Percentiles rank a stretch among this genome's conserved stretches.
phyloP scores from a whole-genome alignment of 1,284 basidiomycete genomes.

The Leccinum huronense region DNA sequence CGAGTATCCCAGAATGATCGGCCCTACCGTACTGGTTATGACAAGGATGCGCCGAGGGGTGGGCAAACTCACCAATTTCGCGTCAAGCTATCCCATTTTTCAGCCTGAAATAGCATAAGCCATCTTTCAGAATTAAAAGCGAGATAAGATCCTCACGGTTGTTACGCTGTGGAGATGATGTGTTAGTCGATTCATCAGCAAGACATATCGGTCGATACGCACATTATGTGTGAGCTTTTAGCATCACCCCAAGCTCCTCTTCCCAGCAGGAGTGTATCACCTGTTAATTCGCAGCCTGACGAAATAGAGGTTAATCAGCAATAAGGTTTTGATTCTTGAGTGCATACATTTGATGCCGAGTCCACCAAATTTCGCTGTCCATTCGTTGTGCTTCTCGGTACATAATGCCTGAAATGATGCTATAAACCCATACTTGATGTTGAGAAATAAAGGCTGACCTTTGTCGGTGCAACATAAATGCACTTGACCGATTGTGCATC shows the following conservation, averaged over 20 bases:
- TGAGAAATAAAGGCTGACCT: conserved; percentile 46
- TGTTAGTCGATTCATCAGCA: conserved; percentile 11
- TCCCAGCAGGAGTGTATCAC: conserved; percentile 73
- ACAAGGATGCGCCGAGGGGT: conserved; percentile 7
- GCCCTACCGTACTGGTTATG: conserved; percentile 44
- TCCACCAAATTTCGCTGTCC: conserved; percentile 75
- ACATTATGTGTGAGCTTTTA: conserved; percentile 77
- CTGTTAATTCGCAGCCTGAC: conserved; percentile 86
- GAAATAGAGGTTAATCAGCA: conserved; percentile 1
- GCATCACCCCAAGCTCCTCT: conserved; percentile 69
- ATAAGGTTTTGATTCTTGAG: background rate
- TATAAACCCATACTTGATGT: background rate
- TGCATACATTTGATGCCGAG: conserved; percentile 69
- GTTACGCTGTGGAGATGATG: conserved; percentile 54
- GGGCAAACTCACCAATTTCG: conserved; percentile 65
- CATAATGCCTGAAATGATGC: conserved; percentile 70
- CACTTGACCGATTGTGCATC: conserved; percentile 55
- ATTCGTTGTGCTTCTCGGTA: conserved; percentile 81
- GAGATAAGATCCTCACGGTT: conserved; percentile 50
- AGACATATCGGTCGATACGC: conserved; percentile 15
- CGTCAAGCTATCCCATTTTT: conserved; percentile 94
- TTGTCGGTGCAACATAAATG: conserved; percentile 94
- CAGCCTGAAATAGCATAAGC: conserved; percentile 55
- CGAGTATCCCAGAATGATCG: conserved; percentile 63
- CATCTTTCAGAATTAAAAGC: conserved; percentile 3